Base-by-base conservation (phyloP, 768 basidiomycete species). In the Trametes cinnabarina region DNA sequence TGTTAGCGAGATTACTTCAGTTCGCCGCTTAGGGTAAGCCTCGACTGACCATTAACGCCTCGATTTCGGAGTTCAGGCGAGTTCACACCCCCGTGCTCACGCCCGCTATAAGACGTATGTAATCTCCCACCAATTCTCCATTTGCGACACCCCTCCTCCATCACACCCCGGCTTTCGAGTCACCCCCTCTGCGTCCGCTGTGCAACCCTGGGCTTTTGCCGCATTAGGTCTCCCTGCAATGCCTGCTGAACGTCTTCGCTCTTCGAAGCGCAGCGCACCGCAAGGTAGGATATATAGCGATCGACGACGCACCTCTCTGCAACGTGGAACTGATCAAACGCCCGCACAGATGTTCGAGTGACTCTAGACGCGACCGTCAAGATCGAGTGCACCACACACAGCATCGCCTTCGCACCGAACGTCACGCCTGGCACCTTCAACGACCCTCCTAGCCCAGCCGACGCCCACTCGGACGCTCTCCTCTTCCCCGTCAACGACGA, bases 401-500 rank as follows among this genome's bases (percentile, higher is more conserved):
- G 71, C 57, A 76, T 86, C 66, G 78, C 82, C 23, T 88, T 87
- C 67, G 79, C 79, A 43, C 78, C 83, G 57, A 82, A 79, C 55
- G 65, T 85, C 54, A 85, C 85, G 1, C 82, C 85, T 12, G 76
- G 77, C 46, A 79, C 82, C 17, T 87, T 79, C 73, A 79, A 76
- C 62, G 80, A 82, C 4, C 77, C 77, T 9, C 75, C 75, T 25
- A 63, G 66, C 14, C 68, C 76, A 8, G 66, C 75, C 23, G 72
- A 77, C 15, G 64, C 74, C 25, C 70, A 71, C 28, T 58, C 65
- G 37, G 76, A 82, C 51, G 76, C 79, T 17, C 72, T 82, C 34
- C 77, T 88, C 65, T 89, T 89, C 74, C 84, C 86, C 19, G 78
- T 81, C 22, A 41, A 20, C 59, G 59, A 58, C 74, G 42, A 53